Evolutionary conservation across 257 asterid genomes (phyloP).

Genomic region (Solanum rostratum): DNA sequence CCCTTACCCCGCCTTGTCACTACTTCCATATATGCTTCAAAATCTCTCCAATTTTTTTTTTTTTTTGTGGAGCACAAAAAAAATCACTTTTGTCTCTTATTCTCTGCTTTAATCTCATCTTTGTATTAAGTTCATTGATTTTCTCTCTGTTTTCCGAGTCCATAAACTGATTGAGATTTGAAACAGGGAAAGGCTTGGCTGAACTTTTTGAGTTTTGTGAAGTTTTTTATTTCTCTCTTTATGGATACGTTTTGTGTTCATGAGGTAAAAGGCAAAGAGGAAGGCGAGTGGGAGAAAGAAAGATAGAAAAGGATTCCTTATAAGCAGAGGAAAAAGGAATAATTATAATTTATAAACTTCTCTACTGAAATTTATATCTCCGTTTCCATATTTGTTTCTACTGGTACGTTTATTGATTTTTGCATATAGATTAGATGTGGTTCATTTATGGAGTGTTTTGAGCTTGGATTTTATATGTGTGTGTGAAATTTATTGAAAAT

Average conservation of each 20-base stretch:
- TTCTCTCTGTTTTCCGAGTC: not conserved
- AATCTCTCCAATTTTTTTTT: not conserved
- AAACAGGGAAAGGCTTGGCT: not conserved
- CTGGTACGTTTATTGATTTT: slow-evolving; percentile 26
- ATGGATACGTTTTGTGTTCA: slow-evolving; percentile 33
- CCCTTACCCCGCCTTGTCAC: not conserved
- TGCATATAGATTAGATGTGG: not conserved
- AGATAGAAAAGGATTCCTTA: slow-evolving; percentile 15
- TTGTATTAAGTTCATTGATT: not conserved
- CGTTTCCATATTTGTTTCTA: slow-evolving; percentile 8
- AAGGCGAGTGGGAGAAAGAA: slow-evolving; percentile 68
- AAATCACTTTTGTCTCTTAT: not conserved
- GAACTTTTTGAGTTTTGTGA: slow-evolving; percentile 5
- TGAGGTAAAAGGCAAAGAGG: slow-evolving; percentile 32
- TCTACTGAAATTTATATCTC: not conserved
- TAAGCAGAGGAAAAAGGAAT: not conserved
- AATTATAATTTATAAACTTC: not conserved
- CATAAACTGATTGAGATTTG: not conserved
- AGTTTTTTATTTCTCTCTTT: slow-evolving; percentile 7
- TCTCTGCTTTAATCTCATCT: slow-evolving; percentile 5
- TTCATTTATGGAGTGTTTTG: not conserved
- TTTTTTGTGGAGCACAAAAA: not conserved
- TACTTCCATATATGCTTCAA: not conserved
- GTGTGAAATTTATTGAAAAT: not conserved
- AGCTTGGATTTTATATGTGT: not conserved